Base-by-base conservation (phyloP, 2,329 filamentous ascomycete species). In the Waltergamsia citrina region DNA sequence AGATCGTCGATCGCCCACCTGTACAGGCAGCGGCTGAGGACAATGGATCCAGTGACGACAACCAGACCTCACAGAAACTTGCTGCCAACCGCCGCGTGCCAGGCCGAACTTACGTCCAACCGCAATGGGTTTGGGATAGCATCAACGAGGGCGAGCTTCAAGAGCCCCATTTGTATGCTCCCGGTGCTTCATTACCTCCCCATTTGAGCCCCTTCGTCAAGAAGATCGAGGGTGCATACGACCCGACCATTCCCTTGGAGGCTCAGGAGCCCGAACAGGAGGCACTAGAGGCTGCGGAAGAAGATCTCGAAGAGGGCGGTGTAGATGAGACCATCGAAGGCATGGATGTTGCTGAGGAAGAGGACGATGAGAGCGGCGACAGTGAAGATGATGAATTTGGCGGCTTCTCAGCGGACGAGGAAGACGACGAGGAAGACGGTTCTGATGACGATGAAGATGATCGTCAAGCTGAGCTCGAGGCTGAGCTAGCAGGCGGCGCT, bases 91-190 rank as follows among this genome's bases (percentile, higher is more conserved):
- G 77, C 42, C 78, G 87, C 40, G 81, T 96, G 41, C 87, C 90
- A n/a, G 90, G 90, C 23, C 74, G 92, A 44, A 86, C 78, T 42
- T 98, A 98, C 48, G 65, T 98, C 36, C 92, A 98, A 63, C 92
- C 92, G 15, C 92, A 98, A 56, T 98, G 93, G 90, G 78, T 98
- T 4, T 98, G 92, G 92, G 92, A 98, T 53, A 90, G 85, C 49
- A 66, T 94, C 55, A 98, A 98, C 55, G 85, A 92, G 29, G 85
- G 86, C 41, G 86, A 90, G 58, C 65, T 98, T 36, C 79, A 95
- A 55, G 74, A 83, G 43, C 77, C 88, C 21, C 86, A 95, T 52
- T 62, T 88, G 23, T 98, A 98, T 51, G 85, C 81, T 1, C 92
- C 92, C 3, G 92, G 92, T 14, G 82, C 88, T 14, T 80, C 85